These are phyloP conservation scores for Croton setiger DNA, from an alignment of 441 rosid genomes.

Conservation along the genomic window DNA sequence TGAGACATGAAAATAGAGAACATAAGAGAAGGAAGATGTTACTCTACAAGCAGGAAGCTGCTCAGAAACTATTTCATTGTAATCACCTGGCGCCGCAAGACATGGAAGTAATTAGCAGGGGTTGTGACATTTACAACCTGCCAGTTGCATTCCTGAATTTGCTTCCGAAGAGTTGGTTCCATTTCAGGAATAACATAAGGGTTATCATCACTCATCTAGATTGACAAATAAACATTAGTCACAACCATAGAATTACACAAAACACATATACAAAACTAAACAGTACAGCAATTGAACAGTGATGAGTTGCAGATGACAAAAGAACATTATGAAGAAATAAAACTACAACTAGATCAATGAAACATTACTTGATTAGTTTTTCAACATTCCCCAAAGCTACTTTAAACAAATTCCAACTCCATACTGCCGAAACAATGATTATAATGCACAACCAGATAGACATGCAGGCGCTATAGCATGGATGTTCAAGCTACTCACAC, in stretches of 20 bases:
- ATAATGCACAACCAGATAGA: neutral
- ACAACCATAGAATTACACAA: neutral
- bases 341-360: neutral
- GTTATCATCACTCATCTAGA: constrained; percentile 97
- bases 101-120: constrained; percentile 98
- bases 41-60: constrained; percentile 5
- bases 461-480: neutral
- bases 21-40: constrained; percentile 17
- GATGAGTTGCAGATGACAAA: neutral
- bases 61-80: constrained; percentile 10
- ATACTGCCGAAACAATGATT: neutral
- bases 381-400: neutral
- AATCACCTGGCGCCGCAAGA: constrained; percentile 85
- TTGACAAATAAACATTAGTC: constrained; percentile 12
- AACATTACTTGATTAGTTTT: neutral
- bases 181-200: constrained; percentile 88
- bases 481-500: too few species aligned
- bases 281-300: neutral
- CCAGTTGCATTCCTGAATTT: constrained; percentile 98
- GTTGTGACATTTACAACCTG: constrained; percentile 98
- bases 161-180: constrained; percentile 88
- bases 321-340: neutral
- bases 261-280: neutral
- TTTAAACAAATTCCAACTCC: constrained; percentile 1
- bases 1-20: constrained; percentile 27